phyloP scores from a whole-genome alignment of 2,329 filamentous ascomycete genomes.

The Ophiostoma australiae region DNA sequence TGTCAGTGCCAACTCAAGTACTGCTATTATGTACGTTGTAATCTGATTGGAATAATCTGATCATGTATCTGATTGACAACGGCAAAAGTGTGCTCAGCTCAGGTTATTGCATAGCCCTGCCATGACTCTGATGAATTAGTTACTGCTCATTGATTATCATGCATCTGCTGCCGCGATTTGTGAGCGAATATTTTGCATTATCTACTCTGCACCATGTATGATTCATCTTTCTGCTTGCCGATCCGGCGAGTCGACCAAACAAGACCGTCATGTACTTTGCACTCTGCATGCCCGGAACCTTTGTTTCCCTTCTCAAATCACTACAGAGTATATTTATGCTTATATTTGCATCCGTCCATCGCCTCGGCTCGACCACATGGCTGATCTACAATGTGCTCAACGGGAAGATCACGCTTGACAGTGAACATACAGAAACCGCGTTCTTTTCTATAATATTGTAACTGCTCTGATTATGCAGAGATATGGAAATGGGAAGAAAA shows the following conservation, averaged over 20 bases:
- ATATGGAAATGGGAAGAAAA: neutral
- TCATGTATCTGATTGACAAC: neutral
- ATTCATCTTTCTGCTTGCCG: neutral
- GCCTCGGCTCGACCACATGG: conserved; percentile 4
- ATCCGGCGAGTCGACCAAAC: neutral
- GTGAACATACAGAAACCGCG: neutral
- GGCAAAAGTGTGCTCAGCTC: neutral
- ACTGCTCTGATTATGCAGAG: neutral
- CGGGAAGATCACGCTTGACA: conserved; percentile 5
- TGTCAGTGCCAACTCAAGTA: neutral
- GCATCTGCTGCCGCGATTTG: neutral
- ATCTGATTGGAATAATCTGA: too few relatives aligned
- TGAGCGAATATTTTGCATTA: neutral
- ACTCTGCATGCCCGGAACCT: neutral
- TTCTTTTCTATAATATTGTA: neutral
- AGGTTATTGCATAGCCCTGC: too few relatives aligned
- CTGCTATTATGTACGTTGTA: too few relatives aligned
- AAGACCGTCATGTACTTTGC: neutral
- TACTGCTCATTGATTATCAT: neutral
- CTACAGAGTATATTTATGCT: neutral
- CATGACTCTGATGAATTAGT: too few relatives aligned
- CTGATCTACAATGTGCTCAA: conserved; percentile 14
- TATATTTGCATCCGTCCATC: neutral
- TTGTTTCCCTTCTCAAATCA: neutral
- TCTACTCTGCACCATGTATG: neutral